phyloP scores from a whole-genome alignment of 345 rosid species.

The Trapa incisa region DNA sequence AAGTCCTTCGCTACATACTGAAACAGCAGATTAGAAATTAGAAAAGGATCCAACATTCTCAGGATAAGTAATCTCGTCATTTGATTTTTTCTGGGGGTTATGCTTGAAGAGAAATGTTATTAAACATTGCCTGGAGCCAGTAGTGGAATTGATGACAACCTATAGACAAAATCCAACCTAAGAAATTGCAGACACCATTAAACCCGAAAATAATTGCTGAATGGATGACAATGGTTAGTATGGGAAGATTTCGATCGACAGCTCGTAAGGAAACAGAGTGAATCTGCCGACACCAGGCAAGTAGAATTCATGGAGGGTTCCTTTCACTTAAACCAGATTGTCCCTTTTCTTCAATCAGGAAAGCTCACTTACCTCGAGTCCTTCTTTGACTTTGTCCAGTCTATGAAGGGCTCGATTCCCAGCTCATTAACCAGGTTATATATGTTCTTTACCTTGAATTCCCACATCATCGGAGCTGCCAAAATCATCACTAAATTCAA shows the following conservation, averaged over 20 bases:
- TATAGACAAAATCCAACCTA: conserved; percentile 32
- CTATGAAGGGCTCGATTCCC: conserved; percentile 37
- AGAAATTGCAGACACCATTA: conserved; percentile 25
- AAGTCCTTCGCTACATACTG: conserved; percentile 47
- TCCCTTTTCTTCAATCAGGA: background rate
- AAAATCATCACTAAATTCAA: conserved; percentile 36
- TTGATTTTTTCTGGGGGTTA: background rate
- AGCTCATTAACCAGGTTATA: conserved; percentile 37
- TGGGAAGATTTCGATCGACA: background rate
- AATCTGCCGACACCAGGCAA: background rate
- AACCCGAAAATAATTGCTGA: background rate
- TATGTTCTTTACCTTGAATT: conserved; percentile 46
- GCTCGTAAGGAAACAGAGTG: background rate
- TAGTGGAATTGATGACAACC: conserved; percentile 40
- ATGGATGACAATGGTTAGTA: background rate
- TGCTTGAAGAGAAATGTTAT: background rate
- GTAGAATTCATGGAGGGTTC: background rate
- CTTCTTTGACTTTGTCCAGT: conserved; percentile 34
- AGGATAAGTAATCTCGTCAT: background rate
- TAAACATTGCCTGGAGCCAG: conserved; percentile 39
- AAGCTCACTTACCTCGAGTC: conserved; percentile 28
- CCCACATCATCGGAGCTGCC: conserved; percentile 37
- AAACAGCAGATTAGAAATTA: background rate
- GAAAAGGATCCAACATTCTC: background rate
- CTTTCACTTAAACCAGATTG: background rate